Percentiles rank a stretch among this genome's conserved stretches.
Evolutionary conservation across 805 yeast genomes (phyloP).

Genomic region (Debaryomyces maramus): DNA sequence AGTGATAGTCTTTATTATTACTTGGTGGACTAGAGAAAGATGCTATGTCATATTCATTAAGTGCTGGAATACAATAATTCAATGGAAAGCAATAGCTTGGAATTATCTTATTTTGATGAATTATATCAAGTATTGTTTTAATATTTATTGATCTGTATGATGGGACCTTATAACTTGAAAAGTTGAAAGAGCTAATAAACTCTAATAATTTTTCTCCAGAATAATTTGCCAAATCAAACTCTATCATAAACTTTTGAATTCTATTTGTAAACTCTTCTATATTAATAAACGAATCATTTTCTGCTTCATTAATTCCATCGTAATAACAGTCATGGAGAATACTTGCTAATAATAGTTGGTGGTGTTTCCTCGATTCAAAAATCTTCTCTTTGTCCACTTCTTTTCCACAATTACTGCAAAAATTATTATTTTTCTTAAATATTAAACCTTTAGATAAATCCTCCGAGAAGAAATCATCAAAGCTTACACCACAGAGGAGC

Average conservation of each 20-base stretch:
- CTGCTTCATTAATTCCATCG: neutral
- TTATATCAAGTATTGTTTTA: neutral
- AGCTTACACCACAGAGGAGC: conserved; percentile 3
- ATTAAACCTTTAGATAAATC: neutral
- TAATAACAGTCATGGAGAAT: neutral
- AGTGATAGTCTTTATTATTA: neutral
- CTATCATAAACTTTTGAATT: neutral
- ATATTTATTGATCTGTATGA: neutral
- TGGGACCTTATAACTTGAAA: neutral
- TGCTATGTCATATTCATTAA: neutral
- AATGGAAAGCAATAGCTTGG: conserved; percentile 13
- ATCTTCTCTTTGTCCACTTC: neutral
- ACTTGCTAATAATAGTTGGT: neutral
- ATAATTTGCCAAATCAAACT: neutral
- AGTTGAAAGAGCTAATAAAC: neutral
- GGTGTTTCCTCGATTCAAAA: neutral
- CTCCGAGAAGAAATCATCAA: conserved; percentile 1
- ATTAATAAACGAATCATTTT: neutral
- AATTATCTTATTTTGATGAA: conserved; percentile 1
- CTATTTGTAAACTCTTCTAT: neutral
- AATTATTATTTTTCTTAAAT: neutral
- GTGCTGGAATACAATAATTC: conserved; percentile 1
- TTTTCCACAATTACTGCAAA: conserved; percentile 2
- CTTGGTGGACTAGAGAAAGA: neutral
- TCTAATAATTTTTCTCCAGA: neutral